A percentile compares a stretch with the other conserved stretches of the same genome.
phyloP scores from a whole-genome alignment of 192 early-diverging fungal genomes.

The Coemansia sp. region DNA sequence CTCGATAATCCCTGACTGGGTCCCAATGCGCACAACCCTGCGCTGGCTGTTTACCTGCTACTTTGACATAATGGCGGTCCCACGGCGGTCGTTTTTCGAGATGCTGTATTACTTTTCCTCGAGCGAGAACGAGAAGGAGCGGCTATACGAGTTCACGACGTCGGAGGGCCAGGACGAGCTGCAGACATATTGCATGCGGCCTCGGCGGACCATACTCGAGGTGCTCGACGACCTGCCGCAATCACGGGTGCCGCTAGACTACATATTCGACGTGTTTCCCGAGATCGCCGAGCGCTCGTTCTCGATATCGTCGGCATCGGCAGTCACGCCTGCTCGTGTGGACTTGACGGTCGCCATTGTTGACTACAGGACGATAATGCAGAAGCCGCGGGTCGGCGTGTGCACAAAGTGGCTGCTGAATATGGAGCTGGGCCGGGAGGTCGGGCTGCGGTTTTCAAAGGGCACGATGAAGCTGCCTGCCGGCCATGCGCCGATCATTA shows the following conservation, averaged over 20 bases:
- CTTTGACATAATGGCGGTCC: slow-evolving; percentile 84
- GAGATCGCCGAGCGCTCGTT: slow-evolving; percentile 75
- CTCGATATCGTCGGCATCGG: slow-evolving; percentile 76
- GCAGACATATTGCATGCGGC: slow-evolving; percentile 79
- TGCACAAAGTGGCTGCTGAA: slow-evolving; percentile 75
- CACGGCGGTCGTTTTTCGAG: slow-evolving; percentile 89
- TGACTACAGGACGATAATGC: slow-evolving; percentile 77
- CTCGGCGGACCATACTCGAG: slow-evolving; percentile 78
- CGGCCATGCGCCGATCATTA: slow-evolving; percentile 61
- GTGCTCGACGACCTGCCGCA: slow-evolving; percentile 80
- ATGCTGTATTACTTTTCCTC: slow-evolving; percentile 77
- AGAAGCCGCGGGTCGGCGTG: slow-evolving; percentile 70
- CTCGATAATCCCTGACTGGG: neutral
- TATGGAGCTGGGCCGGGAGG: slow-evolving; percentile 16
- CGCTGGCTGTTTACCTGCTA: slow-evolving; percentile 71
- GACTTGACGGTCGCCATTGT: slow-evolving; percentile 86
- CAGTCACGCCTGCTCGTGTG: slow-evolving; percentile 32
- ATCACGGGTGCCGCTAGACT: slow-evolving; percentile 69
- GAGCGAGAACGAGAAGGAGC: slow-evolving; percentile 67
- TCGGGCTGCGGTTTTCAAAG: slow-evolving; percentile 54
- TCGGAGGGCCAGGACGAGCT: slow-evolving; percentile 86
- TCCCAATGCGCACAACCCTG: slow-evolving; percentile 55
- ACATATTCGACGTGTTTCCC: slow-evolving; percentile 85
- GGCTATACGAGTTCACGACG: slow-evolving; percentile 75
- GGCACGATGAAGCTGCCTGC: slow-evolving; percentile 71